phyloP scores from a whole-genome alignment of 768 basidiomycete genomes.

The Lactarius evosmus region DNA sequence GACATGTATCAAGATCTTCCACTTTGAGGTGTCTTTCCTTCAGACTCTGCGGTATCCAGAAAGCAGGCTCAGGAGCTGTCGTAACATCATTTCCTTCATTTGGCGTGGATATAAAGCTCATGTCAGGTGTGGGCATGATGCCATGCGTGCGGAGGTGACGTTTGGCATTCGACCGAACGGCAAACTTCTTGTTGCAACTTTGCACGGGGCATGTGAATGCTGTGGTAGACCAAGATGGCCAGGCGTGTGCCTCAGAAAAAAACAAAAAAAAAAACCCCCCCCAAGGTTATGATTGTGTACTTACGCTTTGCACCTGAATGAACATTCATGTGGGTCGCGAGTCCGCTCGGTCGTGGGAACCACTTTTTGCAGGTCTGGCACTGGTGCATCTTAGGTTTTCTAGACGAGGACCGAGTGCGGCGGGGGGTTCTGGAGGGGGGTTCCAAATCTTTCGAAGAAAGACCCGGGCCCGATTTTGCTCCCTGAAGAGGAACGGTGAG shows the following conservation, averaged over 20 bases:
- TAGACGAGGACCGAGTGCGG: constrained; percentile 17
- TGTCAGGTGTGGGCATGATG: constrained; percentile 47
- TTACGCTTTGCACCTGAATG: constrained; percentile 51
- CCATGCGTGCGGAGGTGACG: constrained; percentile 78
- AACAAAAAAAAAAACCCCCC: too few relatives aligned
- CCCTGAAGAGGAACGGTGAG: constrained; percentile 16
- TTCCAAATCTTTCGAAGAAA: constrained; percentile 11
- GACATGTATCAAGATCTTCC: constrained; percentile 32
- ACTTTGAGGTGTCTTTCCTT: constrained; percentile 33
- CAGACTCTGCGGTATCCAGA: constrained; percentile 44
- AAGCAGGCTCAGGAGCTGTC: constrained; percentile 27
- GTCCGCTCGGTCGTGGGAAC: constrained; percentile 51
- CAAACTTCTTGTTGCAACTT: constrained; percentile 63
- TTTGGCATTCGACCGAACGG: constrained; percentile 78
- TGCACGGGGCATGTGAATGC: constrained; percentile 52
- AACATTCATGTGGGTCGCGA: constrained; percentile 53
- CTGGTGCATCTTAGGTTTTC: constrained; percentile 49
- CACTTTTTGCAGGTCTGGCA: constrained; percentile 44
- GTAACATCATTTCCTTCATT: constrained; percentile 37
- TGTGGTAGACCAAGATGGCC: constrained; percentile 15
- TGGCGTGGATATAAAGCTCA: constrained; percentile 44
- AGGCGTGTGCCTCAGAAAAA: background rate
- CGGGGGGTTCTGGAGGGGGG: constrained; percentile 10
- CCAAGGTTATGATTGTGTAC: constrained; percentile 27
- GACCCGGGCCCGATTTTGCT: background rate